Conservation (phyloP, 192 early-diverging fungal genomes). For the Pecoramyces ruminantium region DNA sequence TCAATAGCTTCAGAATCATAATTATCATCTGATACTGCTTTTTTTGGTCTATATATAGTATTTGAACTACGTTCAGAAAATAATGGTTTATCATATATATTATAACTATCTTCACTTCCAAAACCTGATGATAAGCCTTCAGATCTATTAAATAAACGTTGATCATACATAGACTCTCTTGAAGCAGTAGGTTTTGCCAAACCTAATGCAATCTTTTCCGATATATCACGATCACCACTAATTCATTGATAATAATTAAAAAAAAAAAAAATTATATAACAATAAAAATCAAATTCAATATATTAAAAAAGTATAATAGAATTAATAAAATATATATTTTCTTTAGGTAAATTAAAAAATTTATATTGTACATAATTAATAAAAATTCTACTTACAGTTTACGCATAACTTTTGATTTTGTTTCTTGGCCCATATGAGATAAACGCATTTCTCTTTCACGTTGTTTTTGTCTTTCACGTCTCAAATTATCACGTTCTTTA, state of each 20-base stretch:
- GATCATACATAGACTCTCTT: constrained; percentile 85
- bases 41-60: constrained; percentile 68
- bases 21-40: constrained; percentile 11
- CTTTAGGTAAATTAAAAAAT: too few relatives aligned
- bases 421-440: constrained; percentile 73
- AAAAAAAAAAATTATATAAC: constrained; percentile 1
- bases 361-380: too few relatives aligned
- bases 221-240: constrained; percentile 75
- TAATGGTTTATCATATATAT: constrained; percentile 89
- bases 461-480: constrained; percentile 66
- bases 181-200: constrained; percentile 77
- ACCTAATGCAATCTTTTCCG: constrained; percentile 95
- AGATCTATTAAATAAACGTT: constrained; percentile 84
- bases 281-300: constrained; percentile 12
- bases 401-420: constrained; percentile 59
- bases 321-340: too few relatives aligned
- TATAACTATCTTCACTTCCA: constrained; percentile 80
- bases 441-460: constrained; percentile 73
- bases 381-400: constrained; percentile 9
- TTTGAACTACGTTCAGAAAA: constrained; percentile 51
- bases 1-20: constrained; percentile 1
- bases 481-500: constrained; percentile 69
- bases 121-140: constrained; percentile 74
- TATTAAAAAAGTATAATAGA: too few relatives aligned
- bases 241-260: not conserved